Percentiles rank a stretch among this genome's conserved stretches.
Evolutionary conservation across 805 yeast species (phyloP).

Genomic region (Candida yuanshanica): DNA sequence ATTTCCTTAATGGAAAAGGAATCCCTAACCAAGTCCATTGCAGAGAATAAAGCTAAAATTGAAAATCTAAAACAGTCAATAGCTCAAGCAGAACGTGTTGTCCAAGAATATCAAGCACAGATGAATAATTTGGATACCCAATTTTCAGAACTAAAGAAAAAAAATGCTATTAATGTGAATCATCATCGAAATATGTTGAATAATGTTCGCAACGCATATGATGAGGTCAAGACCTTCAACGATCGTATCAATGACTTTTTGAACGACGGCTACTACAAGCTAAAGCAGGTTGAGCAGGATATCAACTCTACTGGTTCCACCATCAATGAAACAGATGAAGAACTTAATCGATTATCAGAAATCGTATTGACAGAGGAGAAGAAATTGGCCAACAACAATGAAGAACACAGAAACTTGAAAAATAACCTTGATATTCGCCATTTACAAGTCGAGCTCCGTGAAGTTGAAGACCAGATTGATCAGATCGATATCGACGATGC

Average conservation of each 20-base stretch:
- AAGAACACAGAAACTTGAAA: slow-evolving; percentile 55
- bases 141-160: slow-evolving; percentile 15
- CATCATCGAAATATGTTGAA: slow-evolving; percentile 1
- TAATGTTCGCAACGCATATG: slow-evolving; percentile 18
- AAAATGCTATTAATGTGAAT: slow-evolving; percentile 1
- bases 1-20: slow-evolving; percentile 42
- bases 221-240: slow-evolving; percentile 27
- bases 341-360: slow-evolving; percentile 23
- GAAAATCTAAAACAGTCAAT: slow-evolving; percentile 14
- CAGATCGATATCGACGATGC: slow-evolving; percentile 53
- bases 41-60: slow-evolving; percentile 29
- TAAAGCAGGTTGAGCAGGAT: slow-evolving; percentile 1
- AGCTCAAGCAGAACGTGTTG: slow-evolving; percentile 17
- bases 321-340: slow-evolving; percentile 22
- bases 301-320: slow-evolving; percentile 15
- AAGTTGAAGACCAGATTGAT: slow-evolving; percentile 33
- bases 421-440: slow-evolving; percentile 58
- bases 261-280: not conserved
- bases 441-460: slow-evolving; percentile 33
- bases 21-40: slow-evolving; percentile 33
- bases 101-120: slow-evolving; percentile 16
- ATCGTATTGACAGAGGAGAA: slow-evolving; percentile 31
- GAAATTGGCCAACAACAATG: slow-evolving; percentile 49
- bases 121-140: slow-evolving; percentile 14
- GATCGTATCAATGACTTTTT: slow-evolving; percentile 27